Conservation (phyloP, 768 basidiomycete genomes). For the Exsudoporus frostii region DNA sequence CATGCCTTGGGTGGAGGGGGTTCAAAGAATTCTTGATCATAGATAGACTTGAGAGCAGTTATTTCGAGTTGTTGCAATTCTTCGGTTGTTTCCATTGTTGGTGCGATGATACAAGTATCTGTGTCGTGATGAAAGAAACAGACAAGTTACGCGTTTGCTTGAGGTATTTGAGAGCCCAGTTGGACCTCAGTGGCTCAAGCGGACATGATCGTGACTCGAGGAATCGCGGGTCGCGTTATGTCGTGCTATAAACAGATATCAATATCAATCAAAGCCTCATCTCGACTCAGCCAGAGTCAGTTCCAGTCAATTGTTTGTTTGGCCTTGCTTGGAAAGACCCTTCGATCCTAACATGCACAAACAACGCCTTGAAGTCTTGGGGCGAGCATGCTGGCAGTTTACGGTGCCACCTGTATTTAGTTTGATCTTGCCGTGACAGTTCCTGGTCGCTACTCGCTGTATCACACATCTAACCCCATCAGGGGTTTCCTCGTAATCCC, state of each 20-base stretch:
- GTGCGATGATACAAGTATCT: slow-evolving; percentile 5
- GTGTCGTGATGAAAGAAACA: slow-evolving; percentile 19
- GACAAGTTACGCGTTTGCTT: slow-evolving; percentile 39
- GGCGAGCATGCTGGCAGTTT: no score
- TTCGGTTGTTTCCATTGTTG: slow-evolving; percentile 66
- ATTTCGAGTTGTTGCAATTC: slow-evolving; percentile 71
- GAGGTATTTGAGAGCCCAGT: slow-evolving; percentile 58
- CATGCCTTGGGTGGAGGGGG: slow-evolving; percentile 75
- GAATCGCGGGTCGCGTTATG: neutral
- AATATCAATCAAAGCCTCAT: neutral
- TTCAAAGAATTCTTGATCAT: slow-evolving; percentile 72
- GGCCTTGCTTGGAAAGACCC: slow-evolving; percentile 9
- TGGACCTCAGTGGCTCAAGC: slow-evolving; percentile 77
- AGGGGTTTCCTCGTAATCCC: no score
- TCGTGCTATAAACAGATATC: slow-evolving; percentile 9
- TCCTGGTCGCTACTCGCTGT: no score
- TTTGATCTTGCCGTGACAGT: no score
- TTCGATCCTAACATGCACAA: slow-evolving; percentile 19
- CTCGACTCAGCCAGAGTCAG: slow-evolving; percentile 14
- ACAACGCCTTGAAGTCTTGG: slow-evolving; percentile 11
- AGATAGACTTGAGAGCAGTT: slow-evolving; percentile 76
- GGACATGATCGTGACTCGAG: slow-evolving; percentile 45
- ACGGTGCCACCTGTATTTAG: no score
- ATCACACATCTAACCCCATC: no score
- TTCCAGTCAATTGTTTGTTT: slow-evolving; percentile 14